phyloP scores from a whole-genome alignment of 371 early-diverging fungal species.

The Mortierella sp. region DNA sequence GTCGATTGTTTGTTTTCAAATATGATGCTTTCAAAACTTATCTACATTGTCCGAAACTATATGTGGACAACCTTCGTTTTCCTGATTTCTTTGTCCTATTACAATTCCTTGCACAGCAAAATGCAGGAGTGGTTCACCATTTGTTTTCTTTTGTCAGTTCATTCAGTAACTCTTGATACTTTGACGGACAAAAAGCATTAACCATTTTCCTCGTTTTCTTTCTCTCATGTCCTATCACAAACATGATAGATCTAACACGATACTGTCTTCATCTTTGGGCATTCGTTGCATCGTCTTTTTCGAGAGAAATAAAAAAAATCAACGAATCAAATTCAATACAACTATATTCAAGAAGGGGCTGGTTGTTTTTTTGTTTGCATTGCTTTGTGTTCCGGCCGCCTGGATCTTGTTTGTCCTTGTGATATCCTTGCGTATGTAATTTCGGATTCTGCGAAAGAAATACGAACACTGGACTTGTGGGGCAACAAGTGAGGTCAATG shows the following conservation, averaged over 20 bases:
- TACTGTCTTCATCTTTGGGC: slow-evolving; percentile 29
- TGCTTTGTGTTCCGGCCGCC: neutral
- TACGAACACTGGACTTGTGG: neutral
- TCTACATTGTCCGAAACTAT: slow-evolving; percentile 62
- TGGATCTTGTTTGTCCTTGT: neutral
- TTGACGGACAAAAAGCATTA: neutral
- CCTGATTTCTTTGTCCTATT: slow-evolving; percentile 27
- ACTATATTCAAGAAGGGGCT: neutral
- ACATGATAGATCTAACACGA: slow-evolving; percentile 20
- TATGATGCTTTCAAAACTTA: slow-evolving; percentile 61
- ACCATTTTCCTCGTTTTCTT: neutral
- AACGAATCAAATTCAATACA: neutral
- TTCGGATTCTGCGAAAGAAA: neutral
- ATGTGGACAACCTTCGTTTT: slow-evolving; percentile 53
- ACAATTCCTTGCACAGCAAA: neutral
- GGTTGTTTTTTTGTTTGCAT: too few relatives aligned
- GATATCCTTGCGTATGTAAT: neutral
- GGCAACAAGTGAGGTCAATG: too few relatives aligned
- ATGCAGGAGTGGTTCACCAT: neutral
- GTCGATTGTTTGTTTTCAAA: too few relatives aligned
- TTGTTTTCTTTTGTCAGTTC: too few relatives aligned
- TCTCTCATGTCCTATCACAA: neutral
- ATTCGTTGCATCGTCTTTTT: slow-evolving; percentile 26
- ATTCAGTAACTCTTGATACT: neutral
- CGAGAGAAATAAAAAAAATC: slow-evolving; percentile 30